phyloP scores from a whole-genome alignment of 768 basidiomycete species.

The Dentipellis sp. region DNA sequence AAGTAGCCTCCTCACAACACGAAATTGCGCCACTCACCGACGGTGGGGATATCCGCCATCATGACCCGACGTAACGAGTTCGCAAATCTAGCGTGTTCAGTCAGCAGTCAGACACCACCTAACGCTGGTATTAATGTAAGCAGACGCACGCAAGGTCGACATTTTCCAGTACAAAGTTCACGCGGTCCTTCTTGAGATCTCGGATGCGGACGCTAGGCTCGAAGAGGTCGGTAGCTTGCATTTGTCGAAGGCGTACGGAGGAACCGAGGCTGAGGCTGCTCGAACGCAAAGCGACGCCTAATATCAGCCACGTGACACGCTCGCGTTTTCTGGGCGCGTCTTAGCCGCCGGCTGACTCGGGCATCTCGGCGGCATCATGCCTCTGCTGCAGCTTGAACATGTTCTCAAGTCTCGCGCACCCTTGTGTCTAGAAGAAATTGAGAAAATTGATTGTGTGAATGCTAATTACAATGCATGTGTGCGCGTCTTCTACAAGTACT shows the following conservation, averaged over 20 bases:
- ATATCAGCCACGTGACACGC: background rate
- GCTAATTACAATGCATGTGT: background rate
- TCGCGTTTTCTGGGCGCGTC: background rate
- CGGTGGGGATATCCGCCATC: slow-evolving; percentile 94
- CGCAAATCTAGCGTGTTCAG: slow-evolving; percentile 54
- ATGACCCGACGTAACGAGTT: slow-evolving; percentile 91
- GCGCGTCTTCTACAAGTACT: background rate
- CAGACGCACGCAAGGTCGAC: slow-evolving; percentile 83
- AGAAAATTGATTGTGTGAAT: background rate
- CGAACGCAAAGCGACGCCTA: background rate
- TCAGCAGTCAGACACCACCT: slow-evolving; percentile 7
- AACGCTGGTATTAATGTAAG: slow-evolving; percentile 4
- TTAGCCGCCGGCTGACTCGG: background rate
- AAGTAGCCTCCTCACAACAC: background rate
- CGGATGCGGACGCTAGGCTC: slow-evolving; percentile 78
- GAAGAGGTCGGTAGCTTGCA: slow-evolving; percentile 27
- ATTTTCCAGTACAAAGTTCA: slow-evolving; percentile 91
- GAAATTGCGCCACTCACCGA: slow-evolving; percentile 51
- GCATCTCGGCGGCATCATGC: no score
- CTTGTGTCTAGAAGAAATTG: background rate
- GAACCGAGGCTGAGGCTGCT: background rate
- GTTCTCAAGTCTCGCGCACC: background rate
- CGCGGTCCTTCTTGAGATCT: slow-evolving; percentile 74
- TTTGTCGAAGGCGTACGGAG: slow-evolving; percentile 5
- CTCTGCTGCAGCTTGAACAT: background rate